Evolutionary conservation across 2,329 filamentous ascomycete species (phyloP).

Genomic region (Ramularia endophylla): DNA sequence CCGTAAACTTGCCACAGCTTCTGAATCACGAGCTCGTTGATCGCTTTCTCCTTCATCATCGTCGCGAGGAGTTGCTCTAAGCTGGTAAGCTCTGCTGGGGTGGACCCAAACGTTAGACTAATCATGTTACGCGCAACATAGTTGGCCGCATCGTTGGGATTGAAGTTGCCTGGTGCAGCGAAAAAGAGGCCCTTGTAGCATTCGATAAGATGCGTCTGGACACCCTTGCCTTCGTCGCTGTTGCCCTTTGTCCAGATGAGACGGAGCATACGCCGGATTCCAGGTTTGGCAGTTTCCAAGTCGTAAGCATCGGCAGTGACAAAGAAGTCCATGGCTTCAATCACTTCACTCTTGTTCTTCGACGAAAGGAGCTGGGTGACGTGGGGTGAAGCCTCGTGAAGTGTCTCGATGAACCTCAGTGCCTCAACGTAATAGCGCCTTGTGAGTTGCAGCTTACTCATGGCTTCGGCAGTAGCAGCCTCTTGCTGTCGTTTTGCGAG

Average conservation of each 20-base stretch:
- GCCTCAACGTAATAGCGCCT: conserved; percentile 91
- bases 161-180: conserved; percentile 84
- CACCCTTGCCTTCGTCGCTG: conserved; percentile 96
- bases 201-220: conserved; percentile 93
- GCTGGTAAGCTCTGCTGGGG: conserved; percentile 89
- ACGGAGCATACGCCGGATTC: conserved; percentile 91
- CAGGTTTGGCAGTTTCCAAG: conserved; percentile 84
- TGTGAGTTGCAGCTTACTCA: conserved; percentile 81
- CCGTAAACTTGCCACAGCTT: conserved; percentile 99
- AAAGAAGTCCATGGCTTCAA: conserved; percentile 99
- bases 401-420: conserved; percentile 83
- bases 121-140: conserved; percentile 99
- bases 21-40: conserved; percentile 77
- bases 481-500: conserved; percentile 78
- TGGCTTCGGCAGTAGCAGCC: conserved; percentile 79
- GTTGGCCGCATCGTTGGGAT: conserved; percentile 82
- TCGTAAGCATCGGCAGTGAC: conserved; percentile 94
- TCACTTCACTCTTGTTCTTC: conserved; percentile 96
- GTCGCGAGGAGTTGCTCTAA: conserved; percentile 90
- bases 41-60: conserved; percentile 92
- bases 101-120: conserved; percentile 91
- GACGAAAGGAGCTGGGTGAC: conserved; percentile 87
- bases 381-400: conserved; percentile 73
- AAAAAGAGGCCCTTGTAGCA: conserved; percentile 96
- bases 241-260: conserved; percentile 99